Percentiles rank a stretch among this genome's conserved stretches.
Conservation (phyloP, 176 grass and related monocot species). For the Lolium rigidum region DNA sequence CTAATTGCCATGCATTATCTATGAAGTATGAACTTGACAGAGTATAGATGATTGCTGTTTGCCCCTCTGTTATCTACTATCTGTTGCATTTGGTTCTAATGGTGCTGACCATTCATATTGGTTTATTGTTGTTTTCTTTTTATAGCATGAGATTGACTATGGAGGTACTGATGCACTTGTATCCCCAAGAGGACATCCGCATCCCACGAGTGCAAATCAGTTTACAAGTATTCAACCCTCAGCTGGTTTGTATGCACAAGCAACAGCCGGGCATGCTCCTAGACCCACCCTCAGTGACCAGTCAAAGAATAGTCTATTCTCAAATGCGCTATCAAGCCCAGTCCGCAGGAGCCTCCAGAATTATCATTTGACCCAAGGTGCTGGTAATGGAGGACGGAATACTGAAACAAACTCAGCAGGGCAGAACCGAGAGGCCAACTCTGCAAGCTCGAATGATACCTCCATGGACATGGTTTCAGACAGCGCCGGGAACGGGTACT, state of each 20-base stretch:
- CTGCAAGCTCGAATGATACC: constrained; percentile 68
- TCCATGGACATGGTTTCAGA: constrained; percentile 88
- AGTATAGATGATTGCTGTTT: neutral
- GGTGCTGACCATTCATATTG: constrained; percentile 19
- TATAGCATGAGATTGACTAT: constrained; percentile 86
- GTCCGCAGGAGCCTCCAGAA: constrained; percentile 68
- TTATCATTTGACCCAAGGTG: constrained; percentile 63
- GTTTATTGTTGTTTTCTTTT: constrained; percentile 31
- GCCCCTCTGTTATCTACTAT: constrained; percentile 11
- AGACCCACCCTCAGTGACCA: constrained; percentile 60
- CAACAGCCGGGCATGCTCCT: constrained; percentile 47
- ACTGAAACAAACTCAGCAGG: constrained; percentile 53
- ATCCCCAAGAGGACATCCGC: constrained; percentile 60
- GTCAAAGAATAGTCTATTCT: constrained; percentile 75
- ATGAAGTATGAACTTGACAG: constrained; percentile 26
- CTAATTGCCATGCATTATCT: constrained; percentile 1
- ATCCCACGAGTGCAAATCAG: constrained; percentile 49
- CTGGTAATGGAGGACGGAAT: constrained; percentile 61
- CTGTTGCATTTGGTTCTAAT: constrained; percentile 28
- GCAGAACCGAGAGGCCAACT: constrained; percentile 63
- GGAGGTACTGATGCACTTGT: constrained; percentile 69
- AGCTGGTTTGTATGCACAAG: constrained; percentile 41
- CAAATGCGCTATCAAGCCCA: constrained; percentile 75
- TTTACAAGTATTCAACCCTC: constrained; percentile 49
- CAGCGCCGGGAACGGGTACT: constrained; percentile 48